These are phyloP conservation scores for Eimeria sp. DNA, from an alignment of 169 alveolate genomes.

Conservation along the genomic window DNA sequence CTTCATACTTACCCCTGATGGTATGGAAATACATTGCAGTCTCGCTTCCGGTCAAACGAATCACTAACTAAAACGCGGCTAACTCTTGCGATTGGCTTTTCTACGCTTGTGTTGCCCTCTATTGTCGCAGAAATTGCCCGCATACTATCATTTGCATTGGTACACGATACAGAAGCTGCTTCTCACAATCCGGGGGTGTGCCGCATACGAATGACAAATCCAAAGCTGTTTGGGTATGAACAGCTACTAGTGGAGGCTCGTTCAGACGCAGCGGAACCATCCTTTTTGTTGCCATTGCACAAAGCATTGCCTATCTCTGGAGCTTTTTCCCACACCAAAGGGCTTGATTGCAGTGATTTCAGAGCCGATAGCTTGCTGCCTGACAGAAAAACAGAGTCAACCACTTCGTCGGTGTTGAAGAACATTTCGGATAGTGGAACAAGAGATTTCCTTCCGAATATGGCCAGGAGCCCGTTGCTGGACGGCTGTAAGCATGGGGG, in stretches of 20 bases:
- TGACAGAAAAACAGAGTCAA: background rate
- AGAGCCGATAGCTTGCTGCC: background rate
- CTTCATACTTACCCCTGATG: constrained; percentile 72
- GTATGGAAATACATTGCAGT: constrained; percentile 31
- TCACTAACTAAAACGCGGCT: background rate
- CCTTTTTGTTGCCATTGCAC: constrained; percentile 47
- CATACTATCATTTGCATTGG: constrained; percentile 73
- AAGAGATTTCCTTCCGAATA: background rate
- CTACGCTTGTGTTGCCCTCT: background rate
- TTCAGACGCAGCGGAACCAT: constrained; percentile 74
- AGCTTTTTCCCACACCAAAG: background rate
- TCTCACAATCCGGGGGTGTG: constrained; percentile 22
- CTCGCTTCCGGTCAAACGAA: background rate
- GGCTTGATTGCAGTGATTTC: background rate
- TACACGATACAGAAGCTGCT: constrained; percentile 17
- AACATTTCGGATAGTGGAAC: background rate
- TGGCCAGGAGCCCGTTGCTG: background rate
- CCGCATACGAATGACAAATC: constrained; percentile 80
- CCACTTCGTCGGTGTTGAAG: background rate
- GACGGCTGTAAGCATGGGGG: background rate
- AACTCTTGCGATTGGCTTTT: background rate
- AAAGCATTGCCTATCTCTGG: background rate
- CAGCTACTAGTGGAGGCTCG: constrained; percentile 77
- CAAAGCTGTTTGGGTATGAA: constrained; percentile 68
- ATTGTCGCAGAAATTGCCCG: constrained; percentile 77